Evolutionary conservation across 352 stramenopile species (phyloP).

Genomic region (Thalassiosira exigua): DNA sequence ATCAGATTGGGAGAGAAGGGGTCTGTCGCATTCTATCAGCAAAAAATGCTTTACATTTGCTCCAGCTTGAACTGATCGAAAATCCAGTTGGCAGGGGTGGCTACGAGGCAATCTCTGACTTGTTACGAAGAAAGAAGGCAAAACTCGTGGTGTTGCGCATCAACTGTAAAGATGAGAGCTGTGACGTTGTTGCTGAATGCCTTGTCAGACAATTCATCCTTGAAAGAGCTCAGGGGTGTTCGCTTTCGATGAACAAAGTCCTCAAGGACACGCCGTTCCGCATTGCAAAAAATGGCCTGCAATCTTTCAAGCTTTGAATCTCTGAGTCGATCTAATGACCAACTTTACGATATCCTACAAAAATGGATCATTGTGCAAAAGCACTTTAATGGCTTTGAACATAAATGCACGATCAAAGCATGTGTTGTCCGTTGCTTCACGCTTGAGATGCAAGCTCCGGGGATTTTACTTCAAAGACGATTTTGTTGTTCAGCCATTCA

Average conservation of each 20-base stretch:
- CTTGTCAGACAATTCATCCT: background rate
- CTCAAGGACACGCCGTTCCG: background rate
- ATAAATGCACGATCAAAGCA: constrained; percentile 1
- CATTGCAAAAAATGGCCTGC: constrained; percentile 1
- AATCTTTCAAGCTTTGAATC: constrained; percentile 5
- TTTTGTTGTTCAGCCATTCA: constrained; percentile 19
- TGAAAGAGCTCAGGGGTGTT: background rate
- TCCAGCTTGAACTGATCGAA: background rate
- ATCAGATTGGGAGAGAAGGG: background rate
- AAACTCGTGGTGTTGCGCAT: background rate
- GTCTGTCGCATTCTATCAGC: background rate
- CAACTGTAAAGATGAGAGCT: background rate
- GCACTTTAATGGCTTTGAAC: background rate
- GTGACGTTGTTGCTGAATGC: background rate
- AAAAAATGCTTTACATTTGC: background rate
- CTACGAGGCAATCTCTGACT: background rate
- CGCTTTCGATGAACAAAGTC: background rate
- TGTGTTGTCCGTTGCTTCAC: background rate
- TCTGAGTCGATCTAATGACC: background rate
- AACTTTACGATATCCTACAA: background rate
- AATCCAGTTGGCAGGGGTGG: background rate
- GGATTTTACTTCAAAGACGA: constrained; percentile 8
- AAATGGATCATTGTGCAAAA: no score
- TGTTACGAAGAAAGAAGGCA: background rate
- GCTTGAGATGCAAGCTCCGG: background rate